Percentiles rank a stretch among this genome's conserved stretches.
Evolutionary conservation across 441 rosid genomes (phyloP).

Genomic region (Jatropha multifida): DNA sequence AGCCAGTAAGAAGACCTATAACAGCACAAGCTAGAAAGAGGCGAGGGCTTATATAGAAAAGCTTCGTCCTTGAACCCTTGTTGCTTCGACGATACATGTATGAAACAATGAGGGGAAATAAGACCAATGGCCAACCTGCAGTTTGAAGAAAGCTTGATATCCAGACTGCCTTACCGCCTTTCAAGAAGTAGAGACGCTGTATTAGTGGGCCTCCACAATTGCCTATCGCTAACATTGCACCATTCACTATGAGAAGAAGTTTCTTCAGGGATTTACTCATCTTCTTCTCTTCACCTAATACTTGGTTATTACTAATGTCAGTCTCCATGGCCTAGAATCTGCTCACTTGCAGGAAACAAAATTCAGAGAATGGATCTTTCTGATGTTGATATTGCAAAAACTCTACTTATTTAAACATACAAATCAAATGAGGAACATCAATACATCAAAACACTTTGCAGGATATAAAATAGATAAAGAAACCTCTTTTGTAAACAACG

Average conservation of each 20-base stretch:
- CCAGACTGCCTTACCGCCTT: conserved; percentile 48
- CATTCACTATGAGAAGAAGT: conserved; percentile 21
- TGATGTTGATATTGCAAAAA: not conserved
- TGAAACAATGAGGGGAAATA: conserved; percentile 14
- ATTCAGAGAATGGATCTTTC: not conserved
- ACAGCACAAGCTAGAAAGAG: conserved; percentile 36
- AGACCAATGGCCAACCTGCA: conserved; percentile 38
- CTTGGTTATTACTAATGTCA: not conserved
- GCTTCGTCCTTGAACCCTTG: conserved; percentile 14
- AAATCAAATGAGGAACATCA: not conserved
- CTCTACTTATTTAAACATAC: not conserved
- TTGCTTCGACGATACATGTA: conserved; percentile 30
- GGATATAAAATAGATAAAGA: not conserved
- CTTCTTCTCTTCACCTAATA: conserved; percentile 15
- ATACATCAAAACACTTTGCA: not conserved
- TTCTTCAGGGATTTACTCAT: conserved; percentile 20
- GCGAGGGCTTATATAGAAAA: conserved; percentile 34
- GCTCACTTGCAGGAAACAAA: not conserved
- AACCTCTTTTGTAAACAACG: too few relatives aligned
- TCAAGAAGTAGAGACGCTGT: conserved; percentile 51
- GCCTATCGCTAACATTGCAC: conserved; percentile 29
- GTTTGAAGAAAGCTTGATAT: conserved; percentile 44
- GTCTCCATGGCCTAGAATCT: conserved; percentile 19
- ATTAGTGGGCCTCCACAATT: conserved; percentile 51
- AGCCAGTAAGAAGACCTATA: conserved; percentile 46